Evolutionary conservation across 2,329 filamentous ascomycete species (phyloP), one percentile per base, ranked within the genome.

Genomic region (Gyromitra esculenta): DNA sequence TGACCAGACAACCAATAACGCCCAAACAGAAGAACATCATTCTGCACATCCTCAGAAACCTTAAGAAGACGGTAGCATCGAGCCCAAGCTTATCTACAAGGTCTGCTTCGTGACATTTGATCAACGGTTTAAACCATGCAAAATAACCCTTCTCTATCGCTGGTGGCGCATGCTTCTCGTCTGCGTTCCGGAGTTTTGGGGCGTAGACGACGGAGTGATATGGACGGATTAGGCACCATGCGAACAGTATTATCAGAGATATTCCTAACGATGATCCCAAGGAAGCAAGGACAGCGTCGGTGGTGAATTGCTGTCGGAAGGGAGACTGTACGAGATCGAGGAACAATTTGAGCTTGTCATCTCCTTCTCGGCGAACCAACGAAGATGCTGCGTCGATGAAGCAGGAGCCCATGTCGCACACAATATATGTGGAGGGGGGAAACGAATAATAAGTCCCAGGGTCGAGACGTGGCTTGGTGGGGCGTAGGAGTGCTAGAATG

Each of bases 161-260:
- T 11, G 96, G 96, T 18, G 95, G 96, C 8, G 92, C 89, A 85
- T 97, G 94, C 84, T 91, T 93, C 80, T 93, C 90, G 83, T 98
- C 95, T 82, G 93, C 92, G 86, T 97, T 91, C 83, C 97, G 97
- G 63, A 96, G 87, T 83, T 96, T 95, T 52, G 96, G 96, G 2
- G 96, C 94, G 84, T 99, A 99, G 62, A 99, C 93, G 80, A 95
- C 89, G 72, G 91, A 91, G 84, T 98, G 95, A 84, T 94, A 94
- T 4, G 96, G 96, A 77, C 96, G 92, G 71, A 98, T 87, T 81
- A 97, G 86, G 78, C 93, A 97, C 87, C 98, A 99, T 79, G 90
- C 85, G 75, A 97, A 83, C 78, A 93, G 90, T 80, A 97, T 90
- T 80, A 90, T 86, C 78, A 88, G 81, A 7, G 93, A 93, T 82